phyloP scores from a whole-genome alignment of 2,329 filamentous ascomycete species.

The Aspergillus phoenicis region DNA sequence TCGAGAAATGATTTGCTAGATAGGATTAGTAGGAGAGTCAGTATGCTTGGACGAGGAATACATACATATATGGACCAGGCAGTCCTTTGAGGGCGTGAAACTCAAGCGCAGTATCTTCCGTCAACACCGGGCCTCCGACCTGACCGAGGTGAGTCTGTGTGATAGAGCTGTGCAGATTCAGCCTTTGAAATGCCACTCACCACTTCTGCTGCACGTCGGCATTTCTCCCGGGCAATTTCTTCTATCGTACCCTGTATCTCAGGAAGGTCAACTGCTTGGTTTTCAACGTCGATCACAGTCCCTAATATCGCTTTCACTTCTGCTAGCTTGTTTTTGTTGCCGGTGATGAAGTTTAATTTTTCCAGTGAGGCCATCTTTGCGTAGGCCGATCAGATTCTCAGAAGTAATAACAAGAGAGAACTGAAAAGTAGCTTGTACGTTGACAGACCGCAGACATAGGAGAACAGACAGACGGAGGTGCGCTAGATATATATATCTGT shows the following conservation, averaged over 20 bases:
- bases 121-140: slow-evolving; percentile 84
- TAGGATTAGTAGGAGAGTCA: slow-evolving; percentile 9
- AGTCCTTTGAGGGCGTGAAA: slow-evolving; percentile 89
- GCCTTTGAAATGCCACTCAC: slow-evolving; percentile 51
- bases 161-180: not conserved
- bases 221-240: slow-evolving; percentile 88
- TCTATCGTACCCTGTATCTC: slow-evolving; percentile 93
- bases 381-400: not conserved
- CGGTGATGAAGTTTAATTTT: slow-evolving; percentile 87
- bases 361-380: slow-evolving; percentile 51
- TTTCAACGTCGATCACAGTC: slow-evolving; percentile 70
- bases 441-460: not conserved
- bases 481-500: not conserved
- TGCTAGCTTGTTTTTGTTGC: slow-evolving; percentile 89
- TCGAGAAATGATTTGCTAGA: slow-evolving; percentile 90
- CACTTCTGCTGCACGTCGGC: slow-evolving; percentile 73
- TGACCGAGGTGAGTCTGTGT: slow-evolving; percentile 38
- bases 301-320: slow-evolving; percentile 89
- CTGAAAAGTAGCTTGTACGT: too few species aligned
- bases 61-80: slow-evolving; percentile 91
- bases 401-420: not conserved
- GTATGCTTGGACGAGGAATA: slow-evolving; percentile 31
- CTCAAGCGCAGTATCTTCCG: slow-evolving; percentile 93
- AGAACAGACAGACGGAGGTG: not conserved
- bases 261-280: slow-evolving; percentile 74